These are phyloP conservation scores for Zoysia pacifica DNA, from an alignment of 176 grass and related monocot species.

Conservation along the genomic window DNA sequence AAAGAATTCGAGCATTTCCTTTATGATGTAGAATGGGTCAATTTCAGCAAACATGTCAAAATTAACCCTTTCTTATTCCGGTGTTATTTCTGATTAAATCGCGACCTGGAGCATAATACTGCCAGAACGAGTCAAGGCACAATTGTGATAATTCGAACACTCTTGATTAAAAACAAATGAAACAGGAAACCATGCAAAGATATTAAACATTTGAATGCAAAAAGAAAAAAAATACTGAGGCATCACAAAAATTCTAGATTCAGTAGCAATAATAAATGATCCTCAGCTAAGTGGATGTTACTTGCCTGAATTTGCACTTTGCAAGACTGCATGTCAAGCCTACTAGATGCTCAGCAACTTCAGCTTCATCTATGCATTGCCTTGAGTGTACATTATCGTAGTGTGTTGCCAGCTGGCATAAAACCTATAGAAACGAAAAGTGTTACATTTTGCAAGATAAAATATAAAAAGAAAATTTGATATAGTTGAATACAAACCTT, in stretches of 20 bases:
- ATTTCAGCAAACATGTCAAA: background rate
- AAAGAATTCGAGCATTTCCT: background rate
- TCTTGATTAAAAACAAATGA: background rate
- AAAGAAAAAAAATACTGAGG: background rate
- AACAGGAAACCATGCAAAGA: background rate
- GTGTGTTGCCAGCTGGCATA: conserved; percentile 76
- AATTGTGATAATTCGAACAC: background rate
- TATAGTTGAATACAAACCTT: conserved; percentile 52
- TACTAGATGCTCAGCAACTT: conserved; percentile 87
- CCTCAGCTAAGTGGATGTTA: conserved; percentile 5
- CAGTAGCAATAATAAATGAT: background rate
- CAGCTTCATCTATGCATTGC: conserved; percentile 88
- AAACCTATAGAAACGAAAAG: conserved; percentile 44
- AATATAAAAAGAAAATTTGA: background rate
- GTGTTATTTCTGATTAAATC: background rate
- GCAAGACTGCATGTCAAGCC: conserved; percentile 85
- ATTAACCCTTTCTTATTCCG: background rate
- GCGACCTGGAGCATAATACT: background rate
- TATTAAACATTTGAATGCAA: background rate
- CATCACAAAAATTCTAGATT: background rate
- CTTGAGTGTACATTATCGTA: conserved; percentile 76
- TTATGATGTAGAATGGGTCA: background rate
- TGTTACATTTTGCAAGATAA: conserved; percentile 23
- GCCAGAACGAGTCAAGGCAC: background rate
- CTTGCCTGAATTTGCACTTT: conserved; percentile 73